Base-by-base conservation (phyloP, 306 rosid genomes). In the Luffa aegyptiaca region DNA sequence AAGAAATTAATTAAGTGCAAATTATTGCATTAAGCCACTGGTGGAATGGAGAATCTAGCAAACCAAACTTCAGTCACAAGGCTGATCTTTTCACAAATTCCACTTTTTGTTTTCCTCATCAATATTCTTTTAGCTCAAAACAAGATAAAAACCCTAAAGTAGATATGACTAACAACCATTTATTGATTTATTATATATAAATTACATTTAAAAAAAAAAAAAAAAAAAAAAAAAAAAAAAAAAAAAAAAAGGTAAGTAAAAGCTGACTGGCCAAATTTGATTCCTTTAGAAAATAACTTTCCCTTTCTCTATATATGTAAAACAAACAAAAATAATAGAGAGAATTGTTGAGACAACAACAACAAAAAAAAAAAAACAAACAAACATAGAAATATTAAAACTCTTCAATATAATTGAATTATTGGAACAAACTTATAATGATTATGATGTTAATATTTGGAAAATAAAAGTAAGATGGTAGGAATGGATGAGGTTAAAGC, bases 1-100 rank as follows among this genome's bases (percentile, higher is more conserved):
- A 70, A 70, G 18, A 70, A 42, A 46, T 42, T 66, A 44, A 44
- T 20, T 44, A 44, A 70, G 18, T 11, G 55, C 17, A 26, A 71
- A 71, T 71, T 46, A 46, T 71, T 71, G 75, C 9, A 71, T 71
- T 71, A 71, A 71, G 35, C 52, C 35, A 39, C 16, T 66, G 31
- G 51, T 42, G 49, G 75, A 71, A 57, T 71, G 76, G 76, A 71
- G 76, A 46, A 71, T 71, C 52, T 68, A 68, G 46, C 13, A 68
- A 59, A 45, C 75, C 52, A 68, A 68, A 68, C 75, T 68, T 42
- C 31, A 64, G 49, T 66, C 73, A 66, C 73, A 66, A 66, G 46
- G 7, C 73, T 66, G 46, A 13, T 16, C 21, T 64, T 64, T 64
- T 35, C 46, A 64, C 46, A 36, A 64, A 14, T 18, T 66, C 49